These are phyloP conservation scores for Kazachstania sp. DNA, from an alignment of 1,139 yeast genomes.

Conservation along the genomic window DNA sequence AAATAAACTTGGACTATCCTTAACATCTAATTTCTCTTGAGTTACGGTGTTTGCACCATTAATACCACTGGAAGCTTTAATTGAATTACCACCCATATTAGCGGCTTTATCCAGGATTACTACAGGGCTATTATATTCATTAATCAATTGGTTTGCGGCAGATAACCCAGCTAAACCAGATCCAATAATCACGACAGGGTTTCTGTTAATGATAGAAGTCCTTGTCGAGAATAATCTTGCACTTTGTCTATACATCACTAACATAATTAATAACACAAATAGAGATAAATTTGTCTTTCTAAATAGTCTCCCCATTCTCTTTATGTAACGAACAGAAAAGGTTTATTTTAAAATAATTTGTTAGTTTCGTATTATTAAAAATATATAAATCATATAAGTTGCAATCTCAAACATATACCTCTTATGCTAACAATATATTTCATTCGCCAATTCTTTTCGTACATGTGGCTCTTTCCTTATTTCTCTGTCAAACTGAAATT, in stretches of 20 bases:
- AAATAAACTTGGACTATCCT: slow-evolving; percentile 52
- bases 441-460: too few species aligned
- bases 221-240: slow-evolving; percentile 1
- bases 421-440: too few species aligned
- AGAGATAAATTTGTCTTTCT: slow-evolving; percentile 1
- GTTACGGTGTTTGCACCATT: slow-evolving; percentile 64
- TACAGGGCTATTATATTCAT: slow-evolving; percentile 44
- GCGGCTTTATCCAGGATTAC: slow-evolving; percentile 55
- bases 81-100: slow-evolving; percentile 67
- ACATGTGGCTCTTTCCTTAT: too few species aligned
- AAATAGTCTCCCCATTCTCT: background rate
- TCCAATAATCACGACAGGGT: slow-evolving; percentile 56
- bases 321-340: background rate
- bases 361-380: too few species aligned
- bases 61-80: slow-evolving; percentile 77
- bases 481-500: too few species aligned
- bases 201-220: background rate
- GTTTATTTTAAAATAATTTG: background rate
- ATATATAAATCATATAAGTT: too few species aligned
- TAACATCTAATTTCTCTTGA: slow-evolving; percentile 42
- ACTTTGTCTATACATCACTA: slow-evolving; percentile 1
- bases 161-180: slow-evolving; percentile 76
- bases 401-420: too few species aligned
- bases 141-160: slow-evolving; percentile 59
- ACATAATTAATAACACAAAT: background rate